A percentile compares a stretch with the other conserved stretches of the same genome.
Conservation (phyloP, 192 early-diverging fungal genomes). For the Rhizophagus clarus region DNA sequence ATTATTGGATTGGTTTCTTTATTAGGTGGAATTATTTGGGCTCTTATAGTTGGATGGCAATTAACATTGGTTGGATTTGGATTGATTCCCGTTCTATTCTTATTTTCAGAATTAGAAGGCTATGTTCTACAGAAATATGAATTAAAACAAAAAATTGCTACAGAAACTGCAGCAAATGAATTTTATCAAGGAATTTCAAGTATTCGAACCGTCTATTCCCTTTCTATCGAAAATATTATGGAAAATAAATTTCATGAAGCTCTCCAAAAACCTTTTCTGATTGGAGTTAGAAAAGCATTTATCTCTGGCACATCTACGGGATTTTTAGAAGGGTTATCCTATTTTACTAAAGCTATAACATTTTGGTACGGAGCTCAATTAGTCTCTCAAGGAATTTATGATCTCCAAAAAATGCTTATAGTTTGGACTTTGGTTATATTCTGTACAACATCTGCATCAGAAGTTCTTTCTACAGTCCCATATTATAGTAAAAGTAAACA, state of each 20-base stretch:
- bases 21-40: conserved; percentile 20
- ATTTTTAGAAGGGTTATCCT: conserved; percentile 6
- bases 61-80: conserved; percentile 24
- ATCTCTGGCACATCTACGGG: not conserved
- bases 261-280: conserved; percentile 6
- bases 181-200: conserved; percentile 28
- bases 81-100: not conserved
- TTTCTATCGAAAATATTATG: conserved; percentile 1
- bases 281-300: conserved; percentile 15
- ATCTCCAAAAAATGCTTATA: conserved; percentile 16
- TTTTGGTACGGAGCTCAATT: conserved; percentile 29
- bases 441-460: conserved; percentile 21
- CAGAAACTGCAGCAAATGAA: conserved; percentile 17
- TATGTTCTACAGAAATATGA: conserved; percentile 22
- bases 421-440: conserved; percentile 31
- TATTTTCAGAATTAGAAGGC: not conserved
- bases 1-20: conserved; percentile 9
- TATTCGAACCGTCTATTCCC: conserved; percentile 15
- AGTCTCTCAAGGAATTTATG: conserved; percentile 14
- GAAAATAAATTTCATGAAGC: conserved; percentile 9
- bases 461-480: not conserved
- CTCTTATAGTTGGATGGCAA: conserved; percentile 20
- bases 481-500: conserved; percentile 27
- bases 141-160: conserved; percentile 11
- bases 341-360: conserved; percentile 28